Evolutionary conservation across 495 filamentous ascomycete genomes (phyloP), one percentile per base, ranked within the genome.

Genomic region (Penicillium silybi): DNA sequence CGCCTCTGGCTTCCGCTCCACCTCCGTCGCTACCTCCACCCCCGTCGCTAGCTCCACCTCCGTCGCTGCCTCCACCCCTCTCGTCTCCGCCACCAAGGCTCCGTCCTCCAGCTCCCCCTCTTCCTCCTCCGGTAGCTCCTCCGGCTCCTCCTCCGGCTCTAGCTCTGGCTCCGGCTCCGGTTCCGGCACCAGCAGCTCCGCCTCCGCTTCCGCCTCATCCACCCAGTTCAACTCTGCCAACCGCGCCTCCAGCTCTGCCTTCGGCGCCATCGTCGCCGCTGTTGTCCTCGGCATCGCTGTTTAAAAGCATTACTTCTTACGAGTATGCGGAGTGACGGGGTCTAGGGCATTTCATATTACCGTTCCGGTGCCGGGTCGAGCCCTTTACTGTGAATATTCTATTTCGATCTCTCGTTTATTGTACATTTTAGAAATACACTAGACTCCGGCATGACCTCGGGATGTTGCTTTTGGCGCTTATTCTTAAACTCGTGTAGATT

Each of bases 271-370:
- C 15, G 54, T 60, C 18, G 59, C 58, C 44, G 63, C 63, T 37
- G 46, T 68, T 17, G 61, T 63, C 18, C 56, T 69, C 39, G 63
- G 65, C 41, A 59, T 66, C 52, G 64, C 63, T 55, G 57, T 72
- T 27, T 73, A 69, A 66, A 46, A 26, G 19, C 42, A 5, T 38
- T 50, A 4, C 38, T 43, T 53, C 57, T 54, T 37, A 41, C 40
- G 44, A 48, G 43, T 46, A 47, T 48, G 35, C 34, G 52, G 55
- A 44, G 58, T 64, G 55, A 62, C 48, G 22, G 58, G 38, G 40
- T 57, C 25, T 34, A 29, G 22, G 17, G 50, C 29, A 46, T 43
- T 44, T 43, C 17, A 40, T 23, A 23, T 23, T 50, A 50, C 25
- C 32, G 25, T 42, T 37, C 29, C 49, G 53, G 57, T 50, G 49